phyloP scores from a whole-genome alignment of 1,284 basidiomycete species.

The Ceratobasidium sp. region DNA sequence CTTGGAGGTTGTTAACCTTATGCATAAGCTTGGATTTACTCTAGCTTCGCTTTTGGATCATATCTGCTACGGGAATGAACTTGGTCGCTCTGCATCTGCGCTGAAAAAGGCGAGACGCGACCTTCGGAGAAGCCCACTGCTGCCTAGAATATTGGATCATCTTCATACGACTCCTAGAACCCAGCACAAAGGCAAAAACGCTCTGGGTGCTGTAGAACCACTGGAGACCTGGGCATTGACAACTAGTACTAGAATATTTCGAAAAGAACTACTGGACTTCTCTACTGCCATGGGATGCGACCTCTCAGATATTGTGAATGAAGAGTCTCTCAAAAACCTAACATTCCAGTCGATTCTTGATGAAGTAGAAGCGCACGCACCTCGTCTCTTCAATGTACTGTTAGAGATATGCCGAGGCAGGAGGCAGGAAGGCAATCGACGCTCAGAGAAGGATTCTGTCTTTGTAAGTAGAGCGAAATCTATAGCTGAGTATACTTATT shows the following conservation, averaged over 20 bases:
- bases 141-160: not conserved
- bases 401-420: not conserved
- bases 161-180: not conserved
- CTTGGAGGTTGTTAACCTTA: not conserved
- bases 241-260: not conserved
- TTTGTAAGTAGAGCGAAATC: not conserved
- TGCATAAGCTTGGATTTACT: not conserved
- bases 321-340: not conserved
- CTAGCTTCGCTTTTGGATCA: not conserved
- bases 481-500: not conserved
- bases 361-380: not conserved
- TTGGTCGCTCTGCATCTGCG: not conserved
- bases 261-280: not conserved
- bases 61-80: not conserved
- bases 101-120: not conserved
- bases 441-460: not conserved
- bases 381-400: not conserved
- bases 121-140: not conserved
- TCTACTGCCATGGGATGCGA: not conserved
- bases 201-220: not conserved
- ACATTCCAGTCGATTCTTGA: not conserved
- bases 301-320: not conserved
- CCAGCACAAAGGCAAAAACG: not conserved
- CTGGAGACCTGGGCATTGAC: not conserved
- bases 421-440: not conserved